Evolutionary conservation across 2,329 filamentous ascomycete species (phyloP).

Genomic region (Aspergillus neoniger): DNA sequence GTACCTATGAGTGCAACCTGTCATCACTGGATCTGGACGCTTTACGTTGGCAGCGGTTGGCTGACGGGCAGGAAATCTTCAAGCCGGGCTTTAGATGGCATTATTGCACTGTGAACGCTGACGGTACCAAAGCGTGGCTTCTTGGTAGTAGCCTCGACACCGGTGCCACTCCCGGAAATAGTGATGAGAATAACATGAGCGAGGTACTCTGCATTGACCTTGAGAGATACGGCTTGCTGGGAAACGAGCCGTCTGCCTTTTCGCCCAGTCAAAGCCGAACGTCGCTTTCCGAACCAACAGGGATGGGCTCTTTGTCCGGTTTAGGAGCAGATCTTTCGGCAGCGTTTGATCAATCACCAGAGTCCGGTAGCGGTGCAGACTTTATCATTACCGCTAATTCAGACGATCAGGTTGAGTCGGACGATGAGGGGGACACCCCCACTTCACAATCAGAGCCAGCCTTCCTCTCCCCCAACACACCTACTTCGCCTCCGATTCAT

Average conservation of each 20-base stretch:
- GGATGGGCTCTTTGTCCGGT: slow-evolving; percentile 55
- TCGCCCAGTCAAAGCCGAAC: slow-evolving; percentile 50
- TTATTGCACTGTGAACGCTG: slow-evolving; percentile 93
- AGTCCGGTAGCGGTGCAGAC: slow-evolving; percentile 82
- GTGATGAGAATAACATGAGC: slow-evolving; percentile 87
- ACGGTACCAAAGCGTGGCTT: slow-evolving; percentile 94
- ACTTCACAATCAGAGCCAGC: slow-evolving; percentile 31
- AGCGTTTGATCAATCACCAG: slow-evolving; percentile 83
- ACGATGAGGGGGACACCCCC: slow-evolving; percentile 50
- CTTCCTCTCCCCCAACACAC: slow-evolving; percentile 38
- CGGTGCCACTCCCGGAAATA: slow-evolving; percentile 65
- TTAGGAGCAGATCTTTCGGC: slow-evolving; percentile 83
- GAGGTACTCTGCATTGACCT: slow-evolving; percentile 94
- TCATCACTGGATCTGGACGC: slow-evolving; percentile 85
- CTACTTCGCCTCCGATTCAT: slow-evolving; percentile 80
- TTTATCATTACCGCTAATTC: slow-evolving; percentile 86
- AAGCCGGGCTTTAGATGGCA: slow-evolving; percentile 93
- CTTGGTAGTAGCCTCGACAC: slow-evolving; percentile 84
- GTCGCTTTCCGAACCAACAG: slow-evolving; percentile 56
- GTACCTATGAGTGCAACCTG: slow-evolving; percentile 82
- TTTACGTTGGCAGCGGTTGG: slow-evolving; percentile 90
- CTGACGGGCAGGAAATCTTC: slow-evolving; percentile 92
- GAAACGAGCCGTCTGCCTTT: slow-evolving; percentile 68
- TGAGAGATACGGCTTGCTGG: slow-evolving; percentile 84
- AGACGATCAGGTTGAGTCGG: slow-evolving; percentile 60